A percentile compares a stretch with the other conserved stretches of the same genome.
Conservation (phyloP, 306 rosid species). For the Prunus campanulata region DNA sequence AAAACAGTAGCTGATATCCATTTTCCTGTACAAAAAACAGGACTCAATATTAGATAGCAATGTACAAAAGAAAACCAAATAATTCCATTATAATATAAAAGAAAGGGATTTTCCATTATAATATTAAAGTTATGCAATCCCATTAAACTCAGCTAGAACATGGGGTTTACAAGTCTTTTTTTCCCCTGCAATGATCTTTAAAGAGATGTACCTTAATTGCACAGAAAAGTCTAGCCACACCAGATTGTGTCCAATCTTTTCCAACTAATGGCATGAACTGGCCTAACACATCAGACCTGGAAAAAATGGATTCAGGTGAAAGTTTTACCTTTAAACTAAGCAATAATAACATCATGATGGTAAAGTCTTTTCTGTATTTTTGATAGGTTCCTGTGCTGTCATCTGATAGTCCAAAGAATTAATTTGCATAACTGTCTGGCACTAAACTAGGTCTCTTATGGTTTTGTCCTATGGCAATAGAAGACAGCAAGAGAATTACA, state of each 20-base stretch:
- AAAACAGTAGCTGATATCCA: slow-evolving; percentile 95
- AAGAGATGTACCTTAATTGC: slow-evolving; percentile 71
- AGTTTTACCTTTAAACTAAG: neutral
- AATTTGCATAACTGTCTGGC: neutral
- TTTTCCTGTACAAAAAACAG: slow-evolving; percentile 65
- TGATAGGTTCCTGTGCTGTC: neutral
- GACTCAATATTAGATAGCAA: slow-evolving; percentile 14
- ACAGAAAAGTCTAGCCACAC: slow-evolving; percentile 88
- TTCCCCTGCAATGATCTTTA: neutral
- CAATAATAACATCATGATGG: neutral
- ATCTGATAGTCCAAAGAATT: neutral
- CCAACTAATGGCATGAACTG: slow-evolving; percentile 99
- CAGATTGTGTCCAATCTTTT: slow-evolving; percentile 96
- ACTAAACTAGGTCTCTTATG: neutral
- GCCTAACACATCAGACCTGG: slow-evolving; percentile 96
- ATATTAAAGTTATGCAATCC: neutral
- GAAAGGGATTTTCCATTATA: neutral
- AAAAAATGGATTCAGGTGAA: slow-evolving; percentile 13
- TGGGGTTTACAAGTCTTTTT: neutral
- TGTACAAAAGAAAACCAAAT: neutral
- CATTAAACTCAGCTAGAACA: neutral
- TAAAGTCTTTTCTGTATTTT: neutral
- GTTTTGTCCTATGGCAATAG: slow-evolving; percentile 7
- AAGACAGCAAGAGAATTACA: slow-evolving; percentile 19
- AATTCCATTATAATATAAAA: neutral